phyloP scores from a whole-genome alignment of 2,329 filamentous ascomycete genomes.

The Gaeumannomyces sp. region DNA sequence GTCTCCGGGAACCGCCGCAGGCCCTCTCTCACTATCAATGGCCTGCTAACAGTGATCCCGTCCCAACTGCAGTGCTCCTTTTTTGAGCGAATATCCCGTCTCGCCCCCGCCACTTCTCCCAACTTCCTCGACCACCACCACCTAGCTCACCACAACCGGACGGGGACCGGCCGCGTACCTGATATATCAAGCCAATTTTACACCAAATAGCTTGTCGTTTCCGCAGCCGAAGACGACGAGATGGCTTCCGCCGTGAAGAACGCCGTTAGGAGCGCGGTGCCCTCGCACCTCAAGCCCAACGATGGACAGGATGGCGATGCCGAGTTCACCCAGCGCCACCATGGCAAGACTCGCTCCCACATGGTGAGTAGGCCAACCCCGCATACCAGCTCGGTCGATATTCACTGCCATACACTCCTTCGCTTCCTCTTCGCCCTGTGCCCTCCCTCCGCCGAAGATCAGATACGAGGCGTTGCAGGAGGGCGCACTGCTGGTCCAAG shows the following conservation, averaged over 20 bases:
- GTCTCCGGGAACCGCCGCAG: neutral
- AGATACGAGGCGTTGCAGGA: neutral
- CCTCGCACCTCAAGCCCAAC: slow-evolving; percentile 72
- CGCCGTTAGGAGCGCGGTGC: slow-evolving; percentile 71
- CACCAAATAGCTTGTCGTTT: neutral
- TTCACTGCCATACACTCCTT: neutral
- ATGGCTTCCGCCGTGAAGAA: slow-evolving; percentile 69
- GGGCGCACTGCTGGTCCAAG: neutral
- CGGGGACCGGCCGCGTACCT: too few relatives aligned
- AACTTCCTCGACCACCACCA: neutral
- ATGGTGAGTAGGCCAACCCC: slow-evolving; percentile 55
- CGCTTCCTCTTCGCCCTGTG: neutral
- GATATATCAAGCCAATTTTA: neutral
- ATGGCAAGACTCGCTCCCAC: slow-evolving; percentile 80
- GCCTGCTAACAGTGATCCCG: neutral
- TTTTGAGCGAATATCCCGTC: neutral
- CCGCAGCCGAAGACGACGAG: slow-evolving; percentile 19
- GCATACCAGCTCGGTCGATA: neutral
- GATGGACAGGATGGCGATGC: slow-evolving; percentile 33
- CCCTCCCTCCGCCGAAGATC: too few relatives aligned
- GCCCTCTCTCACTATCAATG: neutral
- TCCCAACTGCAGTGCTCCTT: neutral
- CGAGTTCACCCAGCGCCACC: slow-evolving; percentile 59
- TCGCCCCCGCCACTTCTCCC: neutral
- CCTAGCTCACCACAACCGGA: neutral